Evolutionary conservation across 2,329 filamentous ascomycete species (phyloP).

Genomic region (Trichophaea hybrida): DNA sequence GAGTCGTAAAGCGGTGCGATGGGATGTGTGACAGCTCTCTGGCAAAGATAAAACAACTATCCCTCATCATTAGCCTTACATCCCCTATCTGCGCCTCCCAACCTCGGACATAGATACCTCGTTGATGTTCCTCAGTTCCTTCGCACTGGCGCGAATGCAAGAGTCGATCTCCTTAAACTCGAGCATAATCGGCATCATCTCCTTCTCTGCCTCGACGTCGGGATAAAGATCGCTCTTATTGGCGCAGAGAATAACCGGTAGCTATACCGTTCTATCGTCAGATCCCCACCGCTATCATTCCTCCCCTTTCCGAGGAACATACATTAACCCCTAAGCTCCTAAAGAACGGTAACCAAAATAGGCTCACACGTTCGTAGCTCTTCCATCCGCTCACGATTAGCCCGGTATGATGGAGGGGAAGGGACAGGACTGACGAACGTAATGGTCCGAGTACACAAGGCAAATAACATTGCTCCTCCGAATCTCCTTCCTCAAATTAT

Average conservation of each 20-base stretch:
- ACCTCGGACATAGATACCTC: slow-evolving; percentile 70
- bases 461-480: slow-evolving; percentile 94
- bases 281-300: background rate
- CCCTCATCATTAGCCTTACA: background rate
- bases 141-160: slow-evolving; percentile 66
- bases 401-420: background rate
- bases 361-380: slow-evolving; percentile 88
- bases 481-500: slow-evolving; percentile 80
- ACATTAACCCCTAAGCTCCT: slow-evolving; percentile 96
- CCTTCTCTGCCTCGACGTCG: slow-evolving; percentile 57
- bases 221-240: slow-evolving; percentile 87
- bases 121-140: slow-evolving; percentile 27
- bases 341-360: slow-evolving; percentile 97
- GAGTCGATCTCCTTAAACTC: slow-evolving; percentile 92
- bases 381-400: slow-evolving; percentile 13
- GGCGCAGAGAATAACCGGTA: slow-evolving; percentile 81
- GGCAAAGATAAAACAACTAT: slow-evolving; percentile 87
- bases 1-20: slow-evolving; percentile 94
- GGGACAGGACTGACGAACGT: slow-evolving; percentile 33
- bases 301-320: background rate
- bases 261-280: slow-evolving; percentile 6
- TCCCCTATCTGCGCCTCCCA: background rate
- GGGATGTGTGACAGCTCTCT: slow-evolving; percentile 93
- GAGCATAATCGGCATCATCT: slow-evolving; percentile 95
- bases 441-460: slow-evolving; percentile 94